Evolutionary conservation across 805 yeast genomes (phyloP).

Genomic region (Nakazawaea molendinolei): DNA sequence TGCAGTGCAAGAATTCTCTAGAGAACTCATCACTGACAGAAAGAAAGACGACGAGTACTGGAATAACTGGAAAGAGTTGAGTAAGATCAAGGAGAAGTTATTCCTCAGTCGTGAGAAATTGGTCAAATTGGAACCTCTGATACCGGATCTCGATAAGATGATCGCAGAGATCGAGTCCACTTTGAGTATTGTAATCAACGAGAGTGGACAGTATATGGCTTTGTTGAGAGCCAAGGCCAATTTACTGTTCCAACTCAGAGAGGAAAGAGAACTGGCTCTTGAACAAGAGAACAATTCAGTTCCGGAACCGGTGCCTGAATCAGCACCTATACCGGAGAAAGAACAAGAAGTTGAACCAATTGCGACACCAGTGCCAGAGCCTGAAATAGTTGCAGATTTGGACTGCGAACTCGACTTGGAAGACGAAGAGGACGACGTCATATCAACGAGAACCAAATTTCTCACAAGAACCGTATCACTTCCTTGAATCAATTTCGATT

Average conservation of each 20-base stretch:
- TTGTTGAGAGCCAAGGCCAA: conserved; percentile 53
- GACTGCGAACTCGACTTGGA: conserved; percentile 3
- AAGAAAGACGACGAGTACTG: conserved; percentile 29
- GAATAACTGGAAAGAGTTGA: conserved; percentile 56
- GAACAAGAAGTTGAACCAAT: conserved; percentile 14
- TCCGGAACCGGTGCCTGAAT: conserved; percentile 3
- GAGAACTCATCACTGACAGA: conserved; percentile 39
- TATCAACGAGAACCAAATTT: not conserved
- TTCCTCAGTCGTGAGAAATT: conserved; percentile 50
- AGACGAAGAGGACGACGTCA: not conserved
- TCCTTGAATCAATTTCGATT: too few relatives aligned
- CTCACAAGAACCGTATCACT: not conserved
- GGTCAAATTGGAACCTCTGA: conserved; percentile 26
- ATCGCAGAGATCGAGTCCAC: conserved; percentile 36
- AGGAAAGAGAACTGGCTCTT: conserved; percentile 27
- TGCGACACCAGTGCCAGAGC: too few relatives aligned
- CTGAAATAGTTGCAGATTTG: not conserved
- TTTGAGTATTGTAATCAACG: conserved; percentile 44
- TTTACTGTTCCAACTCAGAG: conserved; percentile 48
- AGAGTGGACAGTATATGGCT: conserved; percentile 54
- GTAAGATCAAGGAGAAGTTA: conserved; percentile 47
- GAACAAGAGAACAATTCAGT: not conserved
- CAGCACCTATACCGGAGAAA: conserved; percentile 7
- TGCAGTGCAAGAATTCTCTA: conserved; percentile 57
- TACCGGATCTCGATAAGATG: conserved; percentile 23